Evolutionary conservation across 495 filamentous ascomycete species (phyloP), one percentile per base, ranked within the genome.

Genomic region (Lepidopterella palustris): DNA sequence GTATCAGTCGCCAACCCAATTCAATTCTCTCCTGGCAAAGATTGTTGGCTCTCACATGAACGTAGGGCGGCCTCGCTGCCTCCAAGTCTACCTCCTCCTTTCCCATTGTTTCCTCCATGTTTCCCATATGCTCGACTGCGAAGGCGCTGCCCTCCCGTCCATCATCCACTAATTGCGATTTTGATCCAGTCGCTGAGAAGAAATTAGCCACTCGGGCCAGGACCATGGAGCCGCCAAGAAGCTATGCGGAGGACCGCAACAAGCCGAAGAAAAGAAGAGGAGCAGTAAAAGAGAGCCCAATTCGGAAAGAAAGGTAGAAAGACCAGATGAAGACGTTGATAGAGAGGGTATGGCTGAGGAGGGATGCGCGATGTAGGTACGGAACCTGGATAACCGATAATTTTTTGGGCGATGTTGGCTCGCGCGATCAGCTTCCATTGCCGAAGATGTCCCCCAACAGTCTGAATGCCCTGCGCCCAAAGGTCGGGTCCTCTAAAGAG

Each of bases 301-400:
- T 3, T 13, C 13, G 18, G 35, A 11, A 42, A 42, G 18, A 42
- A 4, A 42, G 18, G 10, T 8, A 0, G 32, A 32, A 32, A 9
- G 24, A 61, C 76, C 79, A 50, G 75, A 84, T 58, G 71, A 75
- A 63, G 54, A 58, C 67, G 77, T 79, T 57, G 78, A 81, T 71
- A 74, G 71, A 25, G 80, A 85, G 58, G 54, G 90, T n/a, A 62
- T 77, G 9, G 74, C 88, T 23, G 80, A 80, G 58, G 71, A 79
- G 1, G 78, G 78, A 5, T 73, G 88, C 20, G 52, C 15, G 24
- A 54, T 27, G 47, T 25, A 50, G 47, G 18, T n/a, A n/a, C n/a
- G n/a, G n/a, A n/a, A n/a, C n/a, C n/a, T n/a, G 15, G 24, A 24
- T 25, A 13, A 5, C 15, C 18, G 8, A 15, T 24, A 25, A 25